Conservation (phyloP, 306 rosid genomes). For the Hippophae tibetana region DNA sequence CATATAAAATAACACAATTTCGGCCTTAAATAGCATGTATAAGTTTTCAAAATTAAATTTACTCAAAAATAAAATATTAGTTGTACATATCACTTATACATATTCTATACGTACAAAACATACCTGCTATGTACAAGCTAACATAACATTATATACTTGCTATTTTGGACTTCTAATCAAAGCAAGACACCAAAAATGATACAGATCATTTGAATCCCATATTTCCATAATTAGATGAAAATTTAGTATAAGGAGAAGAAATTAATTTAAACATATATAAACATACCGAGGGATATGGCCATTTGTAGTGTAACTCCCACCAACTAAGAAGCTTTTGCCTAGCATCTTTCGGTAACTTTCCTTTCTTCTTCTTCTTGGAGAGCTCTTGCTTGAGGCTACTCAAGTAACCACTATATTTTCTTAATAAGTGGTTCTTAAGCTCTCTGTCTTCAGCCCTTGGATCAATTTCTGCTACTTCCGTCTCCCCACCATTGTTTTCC, state of each 20-base stretch:
- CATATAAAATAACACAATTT: no score
- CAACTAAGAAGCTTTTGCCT: constrained; percentile 89
- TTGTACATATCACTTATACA: no score
- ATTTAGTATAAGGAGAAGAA: background rate
- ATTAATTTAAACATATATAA: background rate
- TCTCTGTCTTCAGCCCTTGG: constrained; percentile 91
- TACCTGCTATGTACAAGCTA: no score
- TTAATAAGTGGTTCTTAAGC: constrained; percentile 72
- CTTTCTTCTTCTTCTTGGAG: constrained; percentile 95
- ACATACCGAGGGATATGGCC: constrained; percentile 96
- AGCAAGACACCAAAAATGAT: no score
- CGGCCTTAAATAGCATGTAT: no score
- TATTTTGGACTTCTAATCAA: no score
- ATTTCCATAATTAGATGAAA: background rate
- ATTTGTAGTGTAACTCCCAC: constrained; percentile 98
- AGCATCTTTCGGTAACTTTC: constrained; percentile 93
- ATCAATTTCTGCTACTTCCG: constrained; percentile 73
- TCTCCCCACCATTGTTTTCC: constrained; percentile 76
- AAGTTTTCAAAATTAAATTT: no score
- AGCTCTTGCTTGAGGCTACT: constrained; percentile 96
- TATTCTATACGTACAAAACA: no score
- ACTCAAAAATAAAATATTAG: no score
- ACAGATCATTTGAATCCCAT: background rate
- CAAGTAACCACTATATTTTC: constrained; percentile 85
- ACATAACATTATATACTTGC: no score